Percentiles rank a stretch among this genome's conserved stretches.
Conservation (phyloP, 2,329 filamentous ascomycete genomes). For the Hirsutella minnesotensis region DNA sequence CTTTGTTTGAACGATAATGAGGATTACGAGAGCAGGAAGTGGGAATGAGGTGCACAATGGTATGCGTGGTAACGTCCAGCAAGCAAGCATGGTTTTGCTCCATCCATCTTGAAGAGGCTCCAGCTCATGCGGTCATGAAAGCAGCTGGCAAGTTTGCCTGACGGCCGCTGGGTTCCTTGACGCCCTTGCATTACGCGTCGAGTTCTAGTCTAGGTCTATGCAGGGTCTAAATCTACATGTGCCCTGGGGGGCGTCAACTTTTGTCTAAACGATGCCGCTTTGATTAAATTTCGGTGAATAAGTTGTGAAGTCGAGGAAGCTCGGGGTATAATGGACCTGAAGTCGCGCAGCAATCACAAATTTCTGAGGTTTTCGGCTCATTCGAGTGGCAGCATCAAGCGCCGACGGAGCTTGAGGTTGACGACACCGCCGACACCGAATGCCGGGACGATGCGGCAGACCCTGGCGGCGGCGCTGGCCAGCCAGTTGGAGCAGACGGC, state of each 20-base stretch:
- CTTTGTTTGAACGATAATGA: neutral
- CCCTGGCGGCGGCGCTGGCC: conserved; percentile 60
- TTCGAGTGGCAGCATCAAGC: conserved; percentile 51
- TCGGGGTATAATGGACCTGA: no score
- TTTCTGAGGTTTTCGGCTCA: no score
- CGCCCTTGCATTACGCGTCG: no score
- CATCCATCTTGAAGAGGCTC: no score
- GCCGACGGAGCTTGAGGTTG: conserved; percentile 58
- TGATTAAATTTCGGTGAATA: no score
- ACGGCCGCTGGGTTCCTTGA: no score
- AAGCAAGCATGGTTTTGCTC: no score
- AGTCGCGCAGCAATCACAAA: no score
- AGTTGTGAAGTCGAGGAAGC: no score
- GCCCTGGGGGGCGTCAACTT: neutral
- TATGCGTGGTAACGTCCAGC: neutral
- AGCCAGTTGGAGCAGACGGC: conserved; percentile 66
- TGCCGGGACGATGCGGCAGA: conserved; percentile 77
- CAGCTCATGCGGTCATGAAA: no score
- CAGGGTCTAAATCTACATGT: neutral
- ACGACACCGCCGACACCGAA: conserved; percentile 84
- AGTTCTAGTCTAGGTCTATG: neutral
- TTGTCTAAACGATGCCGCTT: no score
- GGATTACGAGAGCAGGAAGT: neutral
- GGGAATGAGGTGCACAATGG: neutral
- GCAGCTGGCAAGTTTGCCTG: no score